These are phyloP conservation scores for Neurospora africana DNA, from an alignment of 495 filamentous ascomycete genomes.

Conservation along the genomic window DNA sequence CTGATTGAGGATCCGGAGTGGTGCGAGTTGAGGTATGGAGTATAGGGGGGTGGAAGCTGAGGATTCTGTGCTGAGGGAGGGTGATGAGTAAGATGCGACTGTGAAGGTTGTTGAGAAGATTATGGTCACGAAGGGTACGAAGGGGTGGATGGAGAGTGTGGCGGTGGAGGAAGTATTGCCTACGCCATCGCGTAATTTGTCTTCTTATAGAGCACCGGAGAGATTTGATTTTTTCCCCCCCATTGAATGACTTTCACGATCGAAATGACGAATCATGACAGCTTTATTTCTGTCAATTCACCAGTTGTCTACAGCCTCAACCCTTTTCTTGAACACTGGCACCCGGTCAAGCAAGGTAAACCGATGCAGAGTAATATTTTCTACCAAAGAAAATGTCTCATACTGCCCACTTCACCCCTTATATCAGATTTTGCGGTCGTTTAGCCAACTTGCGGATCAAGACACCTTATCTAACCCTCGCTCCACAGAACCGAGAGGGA, in stretches of 20 bases:
- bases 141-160: background rate
- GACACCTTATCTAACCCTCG: background rate
- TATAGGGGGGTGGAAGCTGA: slow-evolving; percentile 21
- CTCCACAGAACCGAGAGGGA: background rate
- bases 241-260: background rate
- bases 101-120: background rate
- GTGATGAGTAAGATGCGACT: background rate
- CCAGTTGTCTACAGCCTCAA: background rate
- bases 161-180: background rate
- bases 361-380: background rate
- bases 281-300: background rate
- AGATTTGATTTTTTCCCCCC: background rate
- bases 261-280: background rate
- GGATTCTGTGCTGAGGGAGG: background rate
- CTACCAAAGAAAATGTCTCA: too few relatives aligned
- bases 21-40: slow-evolving; percentile 31
- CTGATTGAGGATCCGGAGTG: slow-evolving; percentile 31
- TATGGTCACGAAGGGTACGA: background rate
- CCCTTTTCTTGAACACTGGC: background rate
- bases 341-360: background rate
- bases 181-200: background rate
- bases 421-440: background rate
- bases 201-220: background rate
- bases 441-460: background rate
- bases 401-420: background rate